Percentiles rank a stretch among this genome's conserved stretches.
phyloP scores from a whole-genome alignment of 2,329 filamentous ascomycete species.

The Neofusicoccum umdonicola region DNA sequence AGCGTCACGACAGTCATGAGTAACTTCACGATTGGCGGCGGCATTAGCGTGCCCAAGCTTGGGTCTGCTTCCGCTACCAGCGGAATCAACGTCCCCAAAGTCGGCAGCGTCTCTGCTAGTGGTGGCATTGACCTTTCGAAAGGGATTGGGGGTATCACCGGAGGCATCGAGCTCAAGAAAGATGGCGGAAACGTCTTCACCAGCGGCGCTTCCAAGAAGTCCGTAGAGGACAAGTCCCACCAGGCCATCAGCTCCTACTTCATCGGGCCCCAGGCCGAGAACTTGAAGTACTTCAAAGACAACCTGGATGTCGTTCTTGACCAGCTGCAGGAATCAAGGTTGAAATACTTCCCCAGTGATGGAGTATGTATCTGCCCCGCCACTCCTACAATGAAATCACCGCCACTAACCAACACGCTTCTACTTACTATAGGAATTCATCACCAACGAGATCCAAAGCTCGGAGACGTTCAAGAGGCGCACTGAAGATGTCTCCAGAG shows the following conservation, averaged over 20 bases:
- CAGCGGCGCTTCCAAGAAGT: slow-evolving; percentile 5
- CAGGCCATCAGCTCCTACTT: slow-evolving; percentile 42
- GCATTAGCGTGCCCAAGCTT: background rate
- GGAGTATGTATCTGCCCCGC: slow-evolving; percentile 26
- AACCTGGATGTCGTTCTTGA: slow-evolving; percentile 43
- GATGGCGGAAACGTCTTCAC: slow-evolving; percentile 14
- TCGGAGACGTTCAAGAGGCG: slow-evolving; percentile 35
- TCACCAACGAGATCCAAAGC: slow-evolving; percentile 35
- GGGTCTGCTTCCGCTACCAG: background rate
- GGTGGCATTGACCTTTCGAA: background rate
- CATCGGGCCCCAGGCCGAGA: slow-evolving; percentile 45
- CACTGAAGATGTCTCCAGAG: slow-evolving; percentile 34
- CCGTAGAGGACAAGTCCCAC: slow-evolving; percentile 1
- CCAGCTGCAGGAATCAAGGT: slow-evolving; percentile 33
- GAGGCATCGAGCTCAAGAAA: slow-evolving; percentile 10
- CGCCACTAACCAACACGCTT: background rate
- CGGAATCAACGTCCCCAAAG: slow-evolving; percentile 1
- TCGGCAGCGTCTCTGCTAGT: slow-evolving; percentile 4
- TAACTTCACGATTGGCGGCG: background rate
- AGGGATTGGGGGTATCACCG: background rate
- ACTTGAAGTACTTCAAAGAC: slow-evolving; percentile 40
- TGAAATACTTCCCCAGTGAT: slow-evolving; percentile 39
- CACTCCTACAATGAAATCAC: no score
- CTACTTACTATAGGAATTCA: slow-evolving; percentile 32
- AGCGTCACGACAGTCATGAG: background rate